A percentile compares a stretch with the other conserved stretches of the same genome.
These are phyloP conservation scores for Alternaria sp. DNA, from an alignment of 2,329 filamentous ascomycete species.

Conservation along the genomic window DNA sequence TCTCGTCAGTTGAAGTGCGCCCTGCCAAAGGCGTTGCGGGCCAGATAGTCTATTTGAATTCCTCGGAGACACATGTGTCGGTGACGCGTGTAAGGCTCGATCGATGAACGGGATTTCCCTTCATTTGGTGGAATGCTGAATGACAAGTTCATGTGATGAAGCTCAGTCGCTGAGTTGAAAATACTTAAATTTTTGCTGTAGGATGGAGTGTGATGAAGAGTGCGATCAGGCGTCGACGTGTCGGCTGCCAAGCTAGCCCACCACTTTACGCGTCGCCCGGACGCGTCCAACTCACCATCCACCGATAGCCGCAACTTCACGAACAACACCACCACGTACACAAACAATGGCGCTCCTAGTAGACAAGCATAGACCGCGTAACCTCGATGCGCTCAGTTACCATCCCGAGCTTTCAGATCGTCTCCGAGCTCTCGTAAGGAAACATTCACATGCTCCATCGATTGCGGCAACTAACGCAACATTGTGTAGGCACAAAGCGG, in stretches of 20 bases:
- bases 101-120: too few species aligned
- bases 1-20: too few species aligned
- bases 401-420: slow-evolving; percentile 87
- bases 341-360: slow-evolving; percentile 67
- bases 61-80: background rate
- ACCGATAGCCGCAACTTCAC: slow-evolving; percentile 13
- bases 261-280: slow-evolving; percentile 38
- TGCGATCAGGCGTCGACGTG: slow-evolving; percentile 7
- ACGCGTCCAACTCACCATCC: slow-evolving; percentile 32
- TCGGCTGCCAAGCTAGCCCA: slow-evolving; percentile 22
- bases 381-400: slow-evolving; percentile 80
- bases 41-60: background rate
- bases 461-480: slow-evolving; percentile 15
- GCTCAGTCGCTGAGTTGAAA: background rate
- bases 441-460: background rate
- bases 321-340: slow-evolving; percentile 3
- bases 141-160: background rate
- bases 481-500: slow-evolving; percentile 81
- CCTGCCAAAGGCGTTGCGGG: background rate
- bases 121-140: background rate
- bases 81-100: background rate
- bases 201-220: background rate
- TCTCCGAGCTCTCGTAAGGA: slow-evolving; percentile 79
- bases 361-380: slow-evolving; percentile 72
- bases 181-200: background rate